A percentile compares a stretch with the other conserved stretches of the same genome.
Conservation (phyloP, 2,329 filamentous ascomycete species). For the Fusarium sp. region DNA sequence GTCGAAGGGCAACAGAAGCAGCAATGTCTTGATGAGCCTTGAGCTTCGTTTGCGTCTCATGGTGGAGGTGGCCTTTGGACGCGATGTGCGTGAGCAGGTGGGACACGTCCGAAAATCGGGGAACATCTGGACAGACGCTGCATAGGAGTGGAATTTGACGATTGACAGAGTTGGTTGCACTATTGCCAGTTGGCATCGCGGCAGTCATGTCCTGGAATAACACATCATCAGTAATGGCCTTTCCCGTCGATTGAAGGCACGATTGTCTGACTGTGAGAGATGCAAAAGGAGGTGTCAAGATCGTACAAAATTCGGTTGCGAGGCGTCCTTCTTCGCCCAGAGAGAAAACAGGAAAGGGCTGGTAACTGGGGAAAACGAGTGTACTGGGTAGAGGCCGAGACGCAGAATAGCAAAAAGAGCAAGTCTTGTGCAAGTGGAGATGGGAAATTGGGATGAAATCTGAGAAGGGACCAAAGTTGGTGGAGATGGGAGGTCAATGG, state of each 20-base stretch:
- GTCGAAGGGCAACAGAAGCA: conserved; percentile 71
- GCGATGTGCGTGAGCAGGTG: conserved; percentile 92
- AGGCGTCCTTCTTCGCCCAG: conserved; percentile 2
- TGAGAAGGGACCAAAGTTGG: conserved; percentile 43
- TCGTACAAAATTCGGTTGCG: conserved; percentile 10
- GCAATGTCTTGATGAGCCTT: conserved; percentile 74
- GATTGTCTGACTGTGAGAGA: not conserved
- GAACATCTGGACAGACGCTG: conserved; percentile 83
- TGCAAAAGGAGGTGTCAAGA: not conserved
- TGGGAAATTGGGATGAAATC: conserved; percentile 12
- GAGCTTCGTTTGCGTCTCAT: conserved; percentile 85
- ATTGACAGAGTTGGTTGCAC: conserved; percentile 38
- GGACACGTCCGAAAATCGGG: conserved; percentile 88
- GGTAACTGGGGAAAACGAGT: conserved; percentile 32
- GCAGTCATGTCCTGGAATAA: conserved; percentile 55
- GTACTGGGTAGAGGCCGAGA: conserved; percentile 22
- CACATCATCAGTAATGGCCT: conserved; percentile 33
- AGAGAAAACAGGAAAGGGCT: conserved; percentile 45
- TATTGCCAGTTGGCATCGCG: conserved; percentile 35
- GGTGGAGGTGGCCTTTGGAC: conserved; percentile 91
- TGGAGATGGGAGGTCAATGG: conserved; percentile 20
- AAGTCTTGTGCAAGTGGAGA: conserved; percentile 33
- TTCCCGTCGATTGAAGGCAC: not conserved
- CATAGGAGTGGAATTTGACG: conserved; percentile 77
- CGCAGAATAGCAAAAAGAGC: conserved; percentile 45